Percentiles rank a stretch among this genome's conserved stretches.
Conservation (phyloP, 2,329 filamentous ascomycete species). For the Penicillium sp. region DNA sequence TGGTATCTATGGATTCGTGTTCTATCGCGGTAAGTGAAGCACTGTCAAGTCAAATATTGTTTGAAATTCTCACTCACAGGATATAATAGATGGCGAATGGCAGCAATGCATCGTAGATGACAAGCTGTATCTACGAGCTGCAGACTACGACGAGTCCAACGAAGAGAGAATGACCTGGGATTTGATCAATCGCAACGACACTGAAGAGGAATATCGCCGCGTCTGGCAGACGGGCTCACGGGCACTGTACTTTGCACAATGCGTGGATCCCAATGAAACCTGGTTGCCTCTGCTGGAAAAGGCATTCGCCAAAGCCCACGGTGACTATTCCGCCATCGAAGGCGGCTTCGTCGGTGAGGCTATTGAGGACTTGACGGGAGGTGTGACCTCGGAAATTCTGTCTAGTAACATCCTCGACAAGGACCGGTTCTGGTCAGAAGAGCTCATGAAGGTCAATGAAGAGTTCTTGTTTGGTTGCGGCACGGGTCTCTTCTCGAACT, state of each 20-base stretch:
- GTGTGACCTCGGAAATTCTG: conserved; percentile 52
- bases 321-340: conserved; percentile 74
- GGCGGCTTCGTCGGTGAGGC: conserved; percentile 71
- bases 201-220: conserved; percentile 71
- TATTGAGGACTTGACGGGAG: conserved; percentile 62
- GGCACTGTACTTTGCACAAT: conserved; percentile 77
- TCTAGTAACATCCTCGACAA: conserved; percentile 61
- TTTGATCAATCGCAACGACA: conserved; percentile 73
- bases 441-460: conserved; percentile 77
- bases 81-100: conserved; percentile 76
- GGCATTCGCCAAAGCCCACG: conserved; percentile 82
- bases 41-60: not conserved
- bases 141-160: conserved; percentile 78
- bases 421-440: conserved; percentile 80
- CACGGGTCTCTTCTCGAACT: conserved; percentile 52
- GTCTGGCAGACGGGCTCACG: conserved; percentile 75
- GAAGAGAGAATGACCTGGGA: conserved; percentile 74
- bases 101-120: conserved; percentile 90
- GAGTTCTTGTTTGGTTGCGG: conserved; percentile 64
- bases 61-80: not conserved
- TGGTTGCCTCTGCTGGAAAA: conserved; percentile 82
- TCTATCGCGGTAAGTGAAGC: conserved; percentile 62
- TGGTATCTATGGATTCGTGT: conserved; percentile 85
- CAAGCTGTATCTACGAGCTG: conserved; percentile 81
- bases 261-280: conserved; percentile 75